Conservation (phyloP, 495 filamentous ascomycete genomes). For the Talaromyces stipitatus region DNA sequence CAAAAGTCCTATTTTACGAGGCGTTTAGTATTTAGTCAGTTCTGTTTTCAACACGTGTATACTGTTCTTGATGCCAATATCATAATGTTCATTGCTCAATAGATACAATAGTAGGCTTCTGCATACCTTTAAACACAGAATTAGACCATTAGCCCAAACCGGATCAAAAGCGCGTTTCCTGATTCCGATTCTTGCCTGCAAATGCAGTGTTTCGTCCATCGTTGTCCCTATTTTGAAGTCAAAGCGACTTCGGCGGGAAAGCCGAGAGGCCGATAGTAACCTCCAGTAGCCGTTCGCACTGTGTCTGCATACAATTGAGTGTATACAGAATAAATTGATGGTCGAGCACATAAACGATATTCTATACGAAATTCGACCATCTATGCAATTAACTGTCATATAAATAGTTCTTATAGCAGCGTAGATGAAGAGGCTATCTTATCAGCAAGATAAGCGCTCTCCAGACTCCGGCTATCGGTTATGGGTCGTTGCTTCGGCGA, state of each 20-base stretch:
- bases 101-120: too few species aligned
- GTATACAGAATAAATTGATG: not conserved
- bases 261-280: not conserved
- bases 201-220: too few species aligned
- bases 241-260: not conserved
- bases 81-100: not conserved
- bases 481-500: not conserved
- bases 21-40: not conserved
- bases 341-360: not conserved
- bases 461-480: not conserved
- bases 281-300: not conserved
- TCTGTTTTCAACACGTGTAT: not conserved
- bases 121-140: too few species aligned
- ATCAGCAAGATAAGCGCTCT: not conserved
- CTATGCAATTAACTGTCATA: too few species aligned
- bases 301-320: not conserved
- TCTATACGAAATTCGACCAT: not conserved
- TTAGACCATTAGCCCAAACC: too few species aligned
- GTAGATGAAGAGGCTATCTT: not conserved
- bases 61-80: not conserved
- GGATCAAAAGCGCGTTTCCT: too few species aligned
- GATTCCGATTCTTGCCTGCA: not conserved
- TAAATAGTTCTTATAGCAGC: too few species aligned
- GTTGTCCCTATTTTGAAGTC: too few species aligned
- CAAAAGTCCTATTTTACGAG: not conserved